Evolutionary conservation across 225 moss, liverwort and hornwort genomes (phyloP), one percentile per base, ranked within the genome.

Genomic region (Pseudisothecium myosuroides): DNA sequence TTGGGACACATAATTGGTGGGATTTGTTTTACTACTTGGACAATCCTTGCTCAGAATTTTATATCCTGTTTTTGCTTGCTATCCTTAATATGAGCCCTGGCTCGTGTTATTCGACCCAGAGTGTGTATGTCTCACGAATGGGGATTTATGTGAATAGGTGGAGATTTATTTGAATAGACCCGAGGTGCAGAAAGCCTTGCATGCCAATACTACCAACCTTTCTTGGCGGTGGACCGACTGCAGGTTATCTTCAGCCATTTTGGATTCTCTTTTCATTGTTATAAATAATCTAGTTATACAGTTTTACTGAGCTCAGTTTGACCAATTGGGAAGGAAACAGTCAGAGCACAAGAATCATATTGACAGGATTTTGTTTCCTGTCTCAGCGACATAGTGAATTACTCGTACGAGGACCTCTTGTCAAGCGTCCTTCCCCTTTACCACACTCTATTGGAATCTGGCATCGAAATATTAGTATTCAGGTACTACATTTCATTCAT

Each of bases 131-230:
- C 64, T 90, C 14, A 60, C 31, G 11, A 54, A 60, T 67, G 84
- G 65, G 45, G 56, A 73, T 81, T 88, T 76, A 23, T 69, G 55
- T 93, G 75, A 52, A 52, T 92, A 98, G 98, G 98, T 98, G 83
- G 97, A 98, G 74, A 63, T 52, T 58, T 98, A 97, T 87, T 86
- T 98, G 83, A 98, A 98, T 83, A 92, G 90, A 90, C 94, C 95
- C 81, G 95, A 92, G 80, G 98, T 98, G 80, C 98, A 98, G 88
- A 90, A 91, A 83, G 97, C 98, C 39, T 90, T 98, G 89, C 97
- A 97, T 93, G 92, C 93, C 78, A 96, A 97, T 83, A 89, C 86
- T 39, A 96, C 96, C 52, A 87, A 92, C 21, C 86, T 97, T 86
- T 93, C 95, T 45, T 95, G 93, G 81, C 94, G 89, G 85, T 98